These are phyloP conservation scores for Coemansia sp. DNA, from an alignment of 192 early-diverging fungal genomes.

Conservation along the genomic window DNA sequence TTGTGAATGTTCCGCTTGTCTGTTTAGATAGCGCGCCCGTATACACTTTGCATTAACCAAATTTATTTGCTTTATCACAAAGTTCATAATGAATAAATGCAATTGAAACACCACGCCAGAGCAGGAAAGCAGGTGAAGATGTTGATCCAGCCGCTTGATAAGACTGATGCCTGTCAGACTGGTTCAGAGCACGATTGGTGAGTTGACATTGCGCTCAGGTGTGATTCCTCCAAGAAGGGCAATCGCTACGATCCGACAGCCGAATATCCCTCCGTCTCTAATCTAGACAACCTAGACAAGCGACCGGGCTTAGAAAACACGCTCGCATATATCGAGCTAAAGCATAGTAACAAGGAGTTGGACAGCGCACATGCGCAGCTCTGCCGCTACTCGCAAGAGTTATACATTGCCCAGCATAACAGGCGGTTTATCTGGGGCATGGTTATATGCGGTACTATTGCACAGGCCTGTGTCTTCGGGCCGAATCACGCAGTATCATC, in stretches of 20 bases:
- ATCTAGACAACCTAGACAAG: background rate
- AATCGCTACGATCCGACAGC: too few relatives aligned
- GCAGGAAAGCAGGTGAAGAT: too few relatives aligned
- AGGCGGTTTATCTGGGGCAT: conserved; percentile 5
- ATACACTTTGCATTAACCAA: too few relatives aligned
- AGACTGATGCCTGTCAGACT: background rate
- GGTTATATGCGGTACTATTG: background rate
- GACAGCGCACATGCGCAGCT: conserved; percentile 3
- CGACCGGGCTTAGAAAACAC: background rate
- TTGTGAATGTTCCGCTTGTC: too few relatives aligned
- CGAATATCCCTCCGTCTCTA: too few relatives aligned
- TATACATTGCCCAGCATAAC: conserved; percentile 1
- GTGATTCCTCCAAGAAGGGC: background rate
- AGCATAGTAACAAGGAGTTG: background rate
- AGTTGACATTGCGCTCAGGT: background rate
- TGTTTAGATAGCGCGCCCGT: too few relatives aligned
- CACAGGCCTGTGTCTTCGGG: conserved; percentile 3
- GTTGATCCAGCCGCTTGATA: background rate
- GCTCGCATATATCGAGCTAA: background rate
- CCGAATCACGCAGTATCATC: conserved; percentile 3
- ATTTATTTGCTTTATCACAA: too few relatives aligned
- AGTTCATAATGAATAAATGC: too few relatives aligned
- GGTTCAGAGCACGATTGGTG: background rate
- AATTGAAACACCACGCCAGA: too few relatives aligned
- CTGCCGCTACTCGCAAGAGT: conserved; percentile 1